A percentile compares a stretch with the other conserved stretches of the same genome.
phyloP scores from a whole-genome alignment of 805 yeast genomes.

The Candida piceae region DNA sequence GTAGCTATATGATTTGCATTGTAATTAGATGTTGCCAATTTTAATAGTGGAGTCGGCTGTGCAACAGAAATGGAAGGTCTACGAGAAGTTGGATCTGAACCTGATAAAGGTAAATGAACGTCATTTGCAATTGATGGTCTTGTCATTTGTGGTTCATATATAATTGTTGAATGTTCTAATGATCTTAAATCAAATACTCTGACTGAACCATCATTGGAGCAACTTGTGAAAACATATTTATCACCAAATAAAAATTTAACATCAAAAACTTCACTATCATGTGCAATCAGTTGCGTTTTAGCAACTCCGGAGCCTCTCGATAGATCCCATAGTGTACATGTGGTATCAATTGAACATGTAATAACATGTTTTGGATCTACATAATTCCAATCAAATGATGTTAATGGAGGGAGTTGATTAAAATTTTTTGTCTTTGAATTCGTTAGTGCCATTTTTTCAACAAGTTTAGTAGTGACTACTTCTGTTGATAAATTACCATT shows the following conservation, averaged over 20 bases:
- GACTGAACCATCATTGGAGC: conserved; percentile 93
- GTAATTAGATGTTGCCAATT: conserved; percentile 70
- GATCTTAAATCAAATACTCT: conserved; percentile 87
- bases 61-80: conserved; percentile 7
- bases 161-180: conserved; percentile 89
- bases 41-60: conserved; percentile 55
- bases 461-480: conserved; percentile 16
- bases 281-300: conserved; percentile 92
- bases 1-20: conserved; percentile 85
- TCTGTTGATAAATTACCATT: not conserved
- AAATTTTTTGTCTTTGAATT: conserved; percentile 40
- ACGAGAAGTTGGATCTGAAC: not conserved
- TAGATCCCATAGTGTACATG: conserved; percentile 95
- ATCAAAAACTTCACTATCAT: conserved; percentile 91
- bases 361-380: conserved; percentile 65
- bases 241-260: conserved; percentile 76
- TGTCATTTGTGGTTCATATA: conserved; percentile 65
- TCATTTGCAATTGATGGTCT: conserved; percentile 6
- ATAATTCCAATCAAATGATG: conserved; percentile 90
- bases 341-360: conserved; percentile 89
- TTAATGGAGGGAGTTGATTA: conserved; percentile 74
- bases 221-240: conserved; percentile 78
- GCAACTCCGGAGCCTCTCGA: conserved; percentile 56
- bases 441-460: conserved; percentile 37
- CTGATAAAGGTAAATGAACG: too few relatives aligned